These are phyloP conservation scores for Rhynchosporium graminicola DNA, from an alignment of 2,329 filamentous ascomycete genomes.

Conservation along the genomic window DNA sequence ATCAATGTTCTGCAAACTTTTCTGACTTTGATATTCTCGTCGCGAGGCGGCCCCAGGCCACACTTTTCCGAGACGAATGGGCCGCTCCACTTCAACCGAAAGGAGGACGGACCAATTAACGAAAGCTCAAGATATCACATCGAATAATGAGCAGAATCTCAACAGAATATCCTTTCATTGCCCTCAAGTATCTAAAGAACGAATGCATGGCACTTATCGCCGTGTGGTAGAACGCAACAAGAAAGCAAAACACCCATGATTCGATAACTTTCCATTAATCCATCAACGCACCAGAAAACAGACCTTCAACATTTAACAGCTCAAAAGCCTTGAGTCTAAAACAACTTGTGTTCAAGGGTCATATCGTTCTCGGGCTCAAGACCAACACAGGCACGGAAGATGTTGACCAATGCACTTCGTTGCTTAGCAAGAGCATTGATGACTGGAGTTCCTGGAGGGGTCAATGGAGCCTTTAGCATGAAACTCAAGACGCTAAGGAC, in stretches of 20 bases:
- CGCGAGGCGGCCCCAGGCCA: no score
- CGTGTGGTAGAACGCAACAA: slow-evolving; percentile 31
- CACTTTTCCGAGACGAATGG: no score
- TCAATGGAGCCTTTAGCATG: slow-evolving; percentile 97
- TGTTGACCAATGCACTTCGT: slow-evolving; percentile 91
- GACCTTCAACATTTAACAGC: slow-evolving; percentile 5
- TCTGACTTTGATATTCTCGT: no score
- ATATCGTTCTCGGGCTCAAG: slow-evolving; percentile 98
- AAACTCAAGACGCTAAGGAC: slow-evolving; percentile 97
- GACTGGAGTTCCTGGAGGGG: slow-evolving; percentile 90
- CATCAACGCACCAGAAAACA: slow-evolving; percentile 4
- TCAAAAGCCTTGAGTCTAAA: slow-evolving; percentile 51
- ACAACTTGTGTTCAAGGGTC: slow-evolving; percentile 98
- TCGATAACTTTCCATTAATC: slow-evolving; percentile 9
- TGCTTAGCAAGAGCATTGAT: slow-evolving; percentile 96
- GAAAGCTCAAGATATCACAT: slow-evolving; percentile 10
- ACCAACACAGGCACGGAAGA: slow-evolving; percentile 96
- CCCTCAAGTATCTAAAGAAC: slow-evolving; percentile 36
- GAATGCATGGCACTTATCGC: slow-evolving; percentile 40
- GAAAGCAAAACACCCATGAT: slow-evolving; percentile 14
- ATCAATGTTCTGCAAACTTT: no score
- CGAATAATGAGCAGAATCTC: slow-evolving; percentile 16
- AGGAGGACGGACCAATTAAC: background rate
- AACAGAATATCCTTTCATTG: slow-evolving; percentile 29
- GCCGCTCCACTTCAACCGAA: no score